phyloP scores from a whole-genome alignment of 2,329 filamentous ascomycete genomes.

The Alternaria arborescens region DNA sequence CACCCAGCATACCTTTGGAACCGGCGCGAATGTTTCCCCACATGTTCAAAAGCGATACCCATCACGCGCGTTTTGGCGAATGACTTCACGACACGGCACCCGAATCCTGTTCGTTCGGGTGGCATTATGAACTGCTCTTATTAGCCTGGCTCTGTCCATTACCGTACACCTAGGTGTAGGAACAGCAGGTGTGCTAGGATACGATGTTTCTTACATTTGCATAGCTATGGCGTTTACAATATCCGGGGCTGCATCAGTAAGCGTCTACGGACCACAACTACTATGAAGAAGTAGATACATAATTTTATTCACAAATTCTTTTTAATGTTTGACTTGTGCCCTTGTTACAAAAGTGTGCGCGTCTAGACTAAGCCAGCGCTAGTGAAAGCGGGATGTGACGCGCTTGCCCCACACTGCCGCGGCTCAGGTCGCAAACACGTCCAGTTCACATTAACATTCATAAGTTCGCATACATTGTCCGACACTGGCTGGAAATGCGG shows the following conservation, averaged over 20 bases:
- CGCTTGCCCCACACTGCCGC: constrained; percentile 12
- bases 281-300: neutral
- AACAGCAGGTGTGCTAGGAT: constrained; percentile 24
- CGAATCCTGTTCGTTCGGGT: constrained; percentile 15
- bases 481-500: constrained; percentile 25
- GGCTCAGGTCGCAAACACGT: constrained; percentile 15
- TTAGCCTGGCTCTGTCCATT: constrained; percentile 9
- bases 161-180: constrained; percentile 17
- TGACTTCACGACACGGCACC: constrained; percentile 23
- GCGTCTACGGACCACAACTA: constrained; percentile 7
- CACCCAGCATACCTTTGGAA: constrained; percentile 9
- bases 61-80: constrained; percentile 26
- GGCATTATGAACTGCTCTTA: constrained; percentile 6
- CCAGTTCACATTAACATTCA: neutral
- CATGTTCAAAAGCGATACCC: constrained; percentile 46
- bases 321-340: neutral
- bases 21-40: constrained; percentile 31
- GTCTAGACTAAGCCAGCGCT: neutral
- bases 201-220: constrained; percentile 25
- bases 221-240: constrained; percentile 37
- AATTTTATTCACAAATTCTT: neutral
- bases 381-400: constrained; percentile 7
- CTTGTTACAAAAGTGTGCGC: neutral
- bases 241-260: neutral
- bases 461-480: neutral